Base-by-base conservation (phyloP, 495 filamentous ascomycete genomes). In the Pyronema omphalodes region DNA sequence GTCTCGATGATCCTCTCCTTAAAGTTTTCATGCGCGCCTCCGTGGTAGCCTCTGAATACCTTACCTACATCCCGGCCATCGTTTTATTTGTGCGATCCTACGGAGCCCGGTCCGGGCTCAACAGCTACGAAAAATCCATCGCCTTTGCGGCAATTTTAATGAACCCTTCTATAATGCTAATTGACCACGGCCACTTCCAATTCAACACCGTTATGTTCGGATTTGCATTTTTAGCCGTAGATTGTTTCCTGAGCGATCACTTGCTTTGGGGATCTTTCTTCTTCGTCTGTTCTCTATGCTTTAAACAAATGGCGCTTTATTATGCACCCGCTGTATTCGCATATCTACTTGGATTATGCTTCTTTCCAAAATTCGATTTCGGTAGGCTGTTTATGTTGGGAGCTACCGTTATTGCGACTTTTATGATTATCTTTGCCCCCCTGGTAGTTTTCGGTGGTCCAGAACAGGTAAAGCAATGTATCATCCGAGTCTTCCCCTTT, bases 141-240 rank as follows among this genome's bases (percentile, higher is more conserved):
- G 88, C 91, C 1, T 77, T 96, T 7, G 81, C 82, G 17, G 91
- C 88, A 0, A 81, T 96, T 49, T 73, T 98, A 29, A 81, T 98
- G 75, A 93, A 98, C 61, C 91, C 91, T 6, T 82, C 78, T 1
- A 86, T 83, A 6, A 91, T 95, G 52, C 75, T 98, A 9, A 84
- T 96, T 60, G 91, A 98, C 60, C 89, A 96, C 63, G 84, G 86
- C n/a, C 91, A 98, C 68, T 98, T 98, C 67, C 91, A 98, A 69
- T 98, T 93, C 66, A 98, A 98, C 67, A 91, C 87, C 0, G 88
- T 96, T 49, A 98, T 98, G 91, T 78, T 96, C 5, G 91, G 93
- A 0, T 76, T 95, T 34, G 55, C 63, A 17, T 73, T 88, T 7
- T 68, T 88, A 35, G 88, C 87, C 0, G 86, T 82, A 60, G 78